Conservation (phyloP, 2,329 filamentous ascomycete species). For the Stemphylium vesicarium region DNA sequence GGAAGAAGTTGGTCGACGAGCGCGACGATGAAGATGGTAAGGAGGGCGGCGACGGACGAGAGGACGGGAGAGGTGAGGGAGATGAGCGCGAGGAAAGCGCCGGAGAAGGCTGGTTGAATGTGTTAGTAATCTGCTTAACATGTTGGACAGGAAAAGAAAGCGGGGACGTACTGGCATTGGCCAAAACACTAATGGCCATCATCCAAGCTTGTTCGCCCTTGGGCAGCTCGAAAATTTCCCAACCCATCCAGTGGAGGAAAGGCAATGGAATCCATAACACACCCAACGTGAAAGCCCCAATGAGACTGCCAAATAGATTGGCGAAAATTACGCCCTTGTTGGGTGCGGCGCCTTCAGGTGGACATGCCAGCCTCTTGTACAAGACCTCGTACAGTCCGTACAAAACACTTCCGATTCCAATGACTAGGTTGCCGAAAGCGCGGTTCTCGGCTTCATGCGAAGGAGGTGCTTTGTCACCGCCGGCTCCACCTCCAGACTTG, state of each 20-base stretch:
- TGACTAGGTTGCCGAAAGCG: constrained; percentile 86
- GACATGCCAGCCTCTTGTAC: constrained; percentile 92
- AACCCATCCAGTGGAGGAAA: constrained; percentile 76
- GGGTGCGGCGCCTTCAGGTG: constrained; percentile 83
- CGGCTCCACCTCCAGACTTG: constrained; percentile 62
- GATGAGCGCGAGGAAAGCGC: constrained; percentile 91
- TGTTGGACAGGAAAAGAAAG: background rate
- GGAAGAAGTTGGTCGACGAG: constrained; percentile 88
- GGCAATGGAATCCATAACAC: constrained; percentile 94
- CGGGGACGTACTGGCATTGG: constrained; percentile 76
- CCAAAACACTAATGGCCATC: constrained; percentile 77
- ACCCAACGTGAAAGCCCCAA: constrained; percentile 82
- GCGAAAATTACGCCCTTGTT: constrained; percentile 95
- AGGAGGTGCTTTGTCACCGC: constrained; percentile 55
- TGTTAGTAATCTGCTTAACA: constrained; percentile 13
- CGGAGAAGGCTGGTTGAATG: constrained; percentile 70
- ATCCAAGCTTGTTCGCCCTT: constrained; percentile 78
- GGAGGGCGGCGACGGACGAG: constrained; percentile 86
- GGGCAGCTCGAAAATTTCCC: constrained; percentile 85
- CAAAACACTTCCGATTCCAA: constrained; percentile 86
- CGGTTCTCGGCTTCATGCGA: constrained; percentile 68
- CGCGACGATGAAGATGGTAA: constrained; percentile 97
- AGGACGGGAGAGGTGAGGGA: constrained; percentile 91
- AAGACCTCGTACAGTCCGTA: constrained; percentile 98
- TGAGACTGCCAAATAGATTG: constrained; percentile 86